Evolutionary conservation across 1,284 basidiomycete genomes (phyloP).

Genomic region (Cryptococcus neoformans): DNA sequence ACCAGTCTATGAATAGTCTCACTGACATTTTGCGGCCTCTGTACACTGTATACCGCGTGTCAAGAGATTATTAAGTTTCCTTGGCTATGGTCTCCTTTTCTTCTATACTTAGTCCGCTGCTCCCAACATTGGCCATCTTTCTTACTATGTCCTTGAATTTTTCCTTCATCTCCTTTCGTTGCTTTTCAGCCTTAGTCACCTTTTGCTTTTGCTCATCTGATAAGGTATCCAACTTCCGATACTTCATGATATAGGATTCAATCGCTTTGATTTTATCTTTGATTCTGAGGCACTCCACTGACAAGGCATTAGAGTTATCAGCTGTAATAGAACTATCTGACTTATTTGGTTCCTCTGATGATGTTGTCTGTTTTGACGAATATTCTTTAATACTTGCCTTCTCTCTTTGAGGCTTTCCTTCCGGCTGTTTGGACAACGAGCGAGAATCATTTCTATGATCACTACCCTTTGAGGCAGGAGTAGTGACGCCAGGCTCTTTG

Average conservation of each 20-base stretch:
- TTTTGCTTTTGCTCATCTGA: slow-evolving; percentile 12
- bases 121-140: neutral
- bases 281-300: neutral
- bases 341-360: neutral
- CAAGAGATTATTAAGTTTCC: neutral
- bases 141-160: neutral
- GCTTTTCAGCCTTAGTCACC: slow-evolving; percentile 1
- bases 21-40: too few relatives aligned
- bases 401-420: neutral
- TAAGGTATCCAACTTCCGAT: neutral
- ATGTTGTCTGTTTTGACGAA: too few relatives aligned
- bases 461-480: too few relatives aligned
- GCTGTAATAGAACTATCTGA: neutral
- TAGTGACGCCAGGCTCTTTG: neutral
- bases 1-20: neutral
- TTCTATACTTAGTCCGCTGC: neutral
- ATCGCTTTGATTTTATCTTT: slow-evolving; percentile 2
- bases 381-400: neutral
- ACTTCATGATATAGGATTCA: slow-evolving; percentile 4
- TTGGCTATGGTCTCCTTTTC: neutral
- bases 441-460: too few relatives aligned
- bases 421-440: too few relatives aligned
- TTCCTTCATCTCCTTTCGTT: slow-evolving; percentile 8
- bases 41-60: too few relatives aligned
- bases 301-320: neutral